These are phyloP conservation scores for Dipteronia dyeriana DNA, from an alignment of 345 rosid genomes.

Conservation along the genomic window DNA sequence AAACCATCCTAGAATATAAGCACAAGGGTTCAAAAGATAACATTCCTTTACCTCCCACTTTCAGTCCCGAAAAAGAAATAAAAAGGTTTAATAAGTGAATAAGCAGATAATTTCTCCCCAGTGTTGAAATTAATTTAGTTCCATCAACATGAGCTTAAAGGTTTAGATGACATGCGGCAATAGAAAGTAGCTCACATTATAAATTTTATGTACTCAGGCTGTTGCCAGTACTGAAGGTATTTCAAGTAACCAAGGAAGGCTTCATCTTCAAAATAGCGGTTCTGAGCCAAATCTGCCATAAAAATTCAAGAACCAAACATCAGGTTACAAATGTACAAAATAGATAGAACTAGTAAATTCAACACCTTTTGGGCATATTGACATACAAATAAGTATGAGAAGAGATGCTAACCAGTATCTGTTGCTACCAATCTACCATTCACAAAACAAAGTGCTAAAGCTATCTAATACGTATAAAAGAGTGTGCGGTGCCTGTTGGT, in stretches of 20 bases:
- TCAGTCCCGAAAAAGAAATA: neutral
- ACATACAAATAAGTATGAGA: neutral
- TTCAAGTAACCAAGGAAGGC: slow-evolving; percentile 96
- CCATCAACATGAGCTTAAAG: slow-evolving; percentile 6
- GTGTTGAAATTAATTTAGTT: slow-evolving; percentile 7
- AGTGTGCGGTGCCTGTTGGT: neutral
- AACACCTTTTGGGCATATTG: neutral
- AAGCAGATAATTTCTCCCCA: slow-evolving; percentile 1
- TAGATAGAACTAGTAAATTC: neutral
- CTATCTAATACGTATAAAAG: neutral
- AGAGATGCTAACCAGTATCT: neutral
- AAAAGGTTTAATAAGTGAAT: neutral
- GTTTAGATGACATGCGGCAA: neutral
- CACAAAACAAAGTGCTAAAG: no score
- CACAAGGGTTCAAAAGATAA: slow-evolving; percentile 10
- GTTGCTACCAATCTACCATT: neutral
- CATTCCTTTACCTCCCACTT: neutral
- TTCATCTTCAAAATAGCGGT: slow-evolving; percentile 96
- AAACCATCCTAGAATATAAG: slow-evolving; percentile 30
- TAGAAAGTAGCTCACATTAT: slow-evolving; percentile 66
- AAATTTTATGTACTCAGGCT: slow-evolving; percentile 82
- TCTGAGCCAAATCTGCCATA: slow-evolving; percentile 91
- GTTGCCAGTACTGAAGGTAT: slow-evolving; percentile 97
- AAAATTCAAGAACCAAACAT: slow-evolving; percentile 20
- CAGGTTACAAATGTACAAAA: neutral